Evolutionary conservation across 345 rosid genomes (phyloP).

Genomic region (Sonneratia alba): DNA sequence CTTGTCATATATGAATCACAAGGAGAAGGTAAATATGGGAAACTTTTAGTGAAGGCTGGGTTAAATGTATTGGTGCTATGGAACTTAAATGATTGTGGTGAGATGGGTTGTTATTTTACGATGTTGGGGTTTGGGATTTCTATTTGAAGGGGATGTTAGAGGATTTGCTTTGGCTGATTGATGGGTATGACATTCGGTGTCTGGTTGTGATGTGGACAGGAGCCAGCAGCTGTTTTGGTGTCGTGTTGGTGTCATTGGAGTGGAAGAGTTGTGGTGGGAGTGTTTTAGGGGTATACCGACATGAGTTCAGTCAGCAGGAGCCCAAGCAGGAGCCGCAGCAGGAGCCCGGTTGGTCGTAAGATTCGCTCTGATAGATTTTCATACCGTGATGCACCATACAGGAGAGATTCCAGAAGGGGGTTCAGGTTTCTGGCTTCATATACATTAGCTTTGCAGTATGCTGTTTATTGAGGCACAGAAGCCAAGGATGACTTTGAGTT

Average conservation of each 20-base stretch:
- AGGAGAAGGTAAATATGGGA: background rate
- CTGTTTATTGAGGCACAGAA: conserved; percentile 8
- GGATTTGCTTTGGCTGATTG: conserved; percentile 32
- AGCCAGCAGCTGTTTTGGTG: conserved; percentile 43
- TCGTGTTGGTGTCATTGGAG: conserved; percentile 29
- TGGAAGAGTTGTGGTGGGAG: conserved; percentile 37
- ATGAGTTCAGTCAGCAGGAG: conserved; percentile 73
- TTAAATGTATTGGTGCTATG: background rate
- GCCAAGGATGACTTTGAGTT: background rate
- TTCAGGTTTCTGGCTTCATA: conserved; percentile 57
- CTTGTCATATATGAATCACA: background rate
- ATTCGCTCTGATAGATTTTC: conserved; percentile 75
- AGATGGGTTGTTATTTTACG: conserved; percentile 17
- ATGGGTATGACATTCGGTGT: conserved; percentile 52
- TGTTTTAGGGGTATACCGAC: conserved; percentile 27
- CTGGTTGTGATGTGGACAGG: conserved; percentile 74
- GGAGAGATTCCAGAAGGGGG: conserved; percentile 67
- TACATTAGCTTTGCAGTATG: conserved; percentile 12
- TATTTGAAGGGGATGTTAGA: conserved; percentile 36
- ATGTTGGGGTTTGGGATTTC: conserved; percentile 40
- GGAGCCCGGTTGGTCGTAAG: conserved; percentile 85
- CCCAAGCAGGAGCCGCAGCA: conserved; percentile 65
- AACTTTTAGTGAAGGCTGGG: background rate
- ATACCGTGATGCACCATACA: conserved; percentile 85
- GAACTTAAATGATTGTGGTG: conserved; percentile 22